These are phyloP conservation scores for Begonia loranthoides DNA, from an alignment of 306 rosid species.

Conservation along the genomic window DNA sequence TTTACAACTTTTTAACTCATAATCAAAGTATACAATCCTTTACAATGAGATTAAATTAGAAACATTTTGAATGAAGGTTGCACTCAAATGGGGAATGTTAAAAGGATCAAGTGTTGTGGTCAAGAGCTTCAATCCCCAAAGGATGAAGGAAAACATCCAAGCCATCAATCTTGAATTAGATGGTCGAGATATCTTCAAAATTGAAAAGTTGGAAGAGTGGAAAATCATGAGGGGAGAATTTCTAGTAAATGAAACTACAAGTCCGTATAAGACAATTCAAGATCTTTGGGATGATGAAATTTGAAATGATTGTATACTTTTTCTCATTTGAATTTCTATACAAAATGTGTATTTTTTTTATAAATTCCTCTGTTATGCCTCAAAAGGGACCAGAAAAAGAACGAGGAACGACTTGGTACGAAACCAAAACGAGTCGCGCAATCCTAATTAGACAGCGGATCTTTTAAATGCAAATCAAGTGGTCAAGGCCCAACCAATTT, in stretches of 20 bases:
- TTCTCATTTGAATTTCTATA: no score
- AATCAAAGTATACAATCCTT: no score
- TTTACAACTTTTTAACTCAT: background rate
- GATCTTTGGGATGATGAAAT: conserved; percentile 83
- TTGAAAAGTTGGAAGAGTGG: conserved; percentile 51
- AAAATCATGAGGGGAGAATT: conserved; percentile 91
- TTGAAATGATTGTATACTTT: conserved; percentile 2
- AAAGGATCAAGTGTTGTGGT: conserved; percentile 79
- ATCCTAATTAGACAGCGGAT: no score
- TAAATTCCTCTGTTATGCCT: no score
- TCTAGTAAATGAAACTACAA: conserved; percentile 60
- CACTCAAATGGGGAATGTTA: conserved; percentile 64
- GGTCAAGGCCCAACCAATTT: no score
- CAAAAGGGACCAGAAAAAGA: no score
- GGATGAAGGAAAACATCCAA: conserved; percentile 59
- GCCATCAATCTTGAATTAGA: conserved; percentile 47
- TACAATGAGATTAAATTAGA: background rate
- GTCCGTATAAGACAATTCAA: conserved; percentile 62
- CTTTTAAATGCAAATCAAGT: no score
- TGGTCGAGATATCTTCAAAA: conserved; percentile 36
- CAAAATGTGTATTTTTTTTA: no score
- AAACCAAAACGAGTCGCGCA: no score
- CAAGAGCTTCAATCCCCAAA: conserved; percentile 56
- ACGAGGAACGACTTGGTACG: no score
- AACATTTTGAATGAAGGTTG: conserved; percentile 35